Evolutionary conservation across 2,329 filamentous ascomycete species (phyloP), one percentile per base, ranked within the genome.

Genomic region (Fusarium begoniae): DNA sequence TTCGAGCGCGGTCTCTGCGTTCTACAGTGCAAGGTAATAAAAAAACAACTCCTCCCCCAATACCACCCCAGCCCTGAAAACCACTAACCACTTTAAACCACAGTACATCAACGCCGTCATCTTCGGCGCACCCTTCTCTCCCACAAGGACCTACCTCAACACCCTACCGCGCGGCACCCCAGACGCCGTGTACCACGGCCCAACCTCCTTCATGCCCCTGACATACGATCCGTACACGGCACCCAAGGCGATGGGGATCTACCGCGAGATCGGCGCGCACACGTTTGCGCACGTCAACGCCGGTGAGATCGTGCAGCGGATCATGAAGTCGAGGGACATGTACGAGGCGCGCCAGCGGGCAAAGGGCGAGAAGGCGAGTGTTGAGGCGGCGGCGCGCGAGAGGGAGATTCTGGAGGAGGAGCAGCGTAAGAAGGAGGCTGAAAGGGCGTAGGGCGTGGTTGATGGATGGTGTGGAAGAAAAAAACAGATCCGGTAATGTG

Each of bases 1-100:
- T 98, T 96, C 79, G 96, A 99, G 86, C 92, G 96, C 47, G 95
- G 95, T 4, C 90, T 99, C 28, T 99, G 96, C 81, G 96, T 98
- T 37, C 86, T 98, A 72, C 96, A 99, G 80, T 99, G 96, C 87
- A 93, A 93, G 82, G 94, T 96, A 86, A 79, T 35, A 86, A 79
- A 28, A 13, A 15, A 35, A 35, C 11, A n/a, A 26, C 15, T 14
- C 28, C 6, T 14, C n/a, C 8, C 18, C 35, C 20, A 20, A 24
- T 37, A 14, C 26, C 11, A 65, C 63, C 58, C 28, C 24, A 30
- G 30, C 24, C 20, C 43, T 55, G n/a, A 11, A 28, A 26, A 26
- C 48, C 51, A 47, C 70, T 74, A 63, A 79, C 69, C 12, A 35
- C 30, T 28, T 28, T 55, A 2, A 10, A 9, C 32, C 15, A 78